phyloP scores from a whole-genome alignment of 306 rosid species.

The Sphenostylis stenocarpa region DNA sequence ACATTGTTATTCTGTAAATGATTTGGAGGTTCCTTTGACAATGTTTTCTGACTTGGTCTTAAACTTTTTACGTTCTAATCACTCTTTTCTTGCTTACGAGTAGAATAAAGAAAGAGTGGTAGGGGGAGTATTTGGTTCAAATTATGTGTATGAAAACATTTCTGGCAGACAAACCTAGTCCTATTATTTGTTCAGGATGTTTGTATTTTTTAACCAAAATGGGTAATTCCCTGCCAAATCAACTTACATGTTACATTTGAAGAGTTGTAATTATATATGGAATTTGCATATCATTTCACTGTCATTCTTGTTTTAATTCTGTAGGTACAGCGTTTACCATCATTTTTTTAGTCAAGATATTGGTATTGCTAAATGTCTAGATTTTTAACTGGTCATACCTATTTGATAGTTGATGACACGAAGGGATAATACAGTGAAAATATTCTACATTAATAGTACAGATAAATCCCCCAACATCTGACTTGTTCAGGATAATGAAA shows the following conservation, averaged over 20 bases:
- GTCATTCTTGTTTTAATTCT: background rate
- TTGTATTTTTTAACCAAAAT: background rate
- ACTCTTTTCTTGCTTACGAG: conserved; percentile 9
- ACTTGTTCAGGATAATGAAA: background rate
- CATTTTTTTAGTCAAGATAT: background rate
- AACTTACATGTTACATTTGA: background rate
- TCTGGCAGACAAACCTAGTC: background rate
- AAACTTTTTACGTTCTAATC: background rate
- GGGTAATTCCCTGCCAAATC: background rate
- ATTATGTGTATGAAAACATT: background rate
- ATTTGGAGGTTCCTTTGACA: conserved; percentile 23
- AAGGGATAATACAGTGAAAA: background rate
- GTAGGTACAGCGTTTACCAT: background rate
- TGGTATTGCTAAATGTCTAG: background rate
- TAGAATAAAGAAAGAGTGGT: background rate
- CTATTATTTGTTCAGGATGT: background rate
- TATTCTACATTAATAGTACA: background rate
- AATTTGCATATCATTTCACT: background rate
- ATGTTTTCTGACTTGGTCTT: background rate
- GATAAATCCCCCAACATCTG: background rate
- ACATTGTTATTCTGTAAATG: conserved; percentile 1
- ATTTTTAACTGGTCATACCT: background rate
- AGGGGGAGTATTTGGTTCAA: no score
- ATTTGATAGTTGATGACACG: background rate
- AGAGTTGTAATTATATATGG: background rate